Evolutionary conservation across 768 basidiomycete species (phyloP).

Genomic region (Auriscalpium orientale): DNA sequence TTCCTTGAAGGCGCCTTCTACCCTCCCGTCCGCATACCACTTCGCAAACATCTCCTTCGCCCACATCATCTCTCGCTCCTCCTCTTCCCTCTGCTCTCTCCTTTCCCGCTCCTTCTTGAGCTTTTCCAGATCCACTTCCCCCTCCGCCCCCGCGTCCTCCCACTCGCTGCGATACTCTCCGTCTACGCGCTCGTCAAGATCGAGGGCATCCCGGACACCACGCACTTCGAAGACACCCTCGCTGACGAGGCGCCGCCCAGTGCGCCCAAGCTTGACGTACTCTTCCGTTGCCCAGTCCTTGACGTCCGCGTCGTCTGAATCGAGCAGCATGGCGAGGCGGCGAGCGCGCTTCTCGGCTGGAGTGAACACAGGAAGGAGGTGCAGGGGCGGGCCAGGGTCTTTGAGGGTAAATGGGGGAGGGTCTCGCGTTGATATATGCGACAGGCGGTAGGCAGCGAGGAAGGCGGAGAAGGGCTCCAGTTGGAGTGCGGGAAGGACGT

Average conservation of each 20-base stretch:
- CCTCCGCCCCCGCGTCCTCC: slow-evolving; percentile 8
- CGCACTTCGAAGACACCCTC: slow-evolving; percentile 15
- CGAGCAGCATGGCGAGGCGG: slow-evolving; percentile 11
- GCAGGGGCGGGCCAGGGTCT: slow-evolving; percentile 1
- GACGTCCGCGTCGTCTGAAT: slow-evolving; percentile 13
- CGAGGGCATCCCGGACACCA: not conserved
- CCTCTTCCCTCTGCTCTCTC: slow-evolving; percentile 9
- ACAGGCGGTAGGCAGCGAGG: slow-evolving; percentile 13
- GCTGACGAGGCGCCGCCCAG: slow-evolving; percentile 9
- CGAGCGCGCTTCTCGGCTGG: slow-evolving; percentile 8
- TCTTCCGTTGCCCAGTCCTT: slow-evolving; percentile 15
- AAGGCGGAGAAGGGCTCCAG: slow-evolving; percentile 15
- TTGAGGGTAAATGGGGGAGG: slow-evolving; percentile 7
- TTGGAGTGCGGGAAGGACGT: slow-evolving; percentile 15
- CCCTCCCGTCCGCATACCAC: slow-evolving; percentile 10
- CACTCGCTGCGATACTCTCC: not conserved
- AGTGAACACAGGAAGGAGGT: slow-evolving; percentile 9
- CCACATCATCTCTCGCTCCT: slow-evolving; percentile 14
- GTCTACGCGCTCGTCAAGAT: not conserved
- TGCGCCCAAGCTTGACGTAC: slow-evolving; percentile 12
- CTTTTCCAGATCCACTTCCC: slow-evolving; percentile 10
- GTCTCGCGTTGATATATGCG: slow-evolving; percentile 4
- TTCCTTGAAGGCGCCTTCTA: slow-evolving; percentile 13
- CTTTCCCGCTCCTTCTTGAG: slow-evolving; percentile 9
- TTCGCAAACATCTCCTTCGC: slow-evolving; percentile 12